Percentiles rank a stretch among this genome's conserved stretches.
Evolutionary conservation across 345 rosid genomes (phyloP).

Genomic region (Physaria fendleri): DNA sequence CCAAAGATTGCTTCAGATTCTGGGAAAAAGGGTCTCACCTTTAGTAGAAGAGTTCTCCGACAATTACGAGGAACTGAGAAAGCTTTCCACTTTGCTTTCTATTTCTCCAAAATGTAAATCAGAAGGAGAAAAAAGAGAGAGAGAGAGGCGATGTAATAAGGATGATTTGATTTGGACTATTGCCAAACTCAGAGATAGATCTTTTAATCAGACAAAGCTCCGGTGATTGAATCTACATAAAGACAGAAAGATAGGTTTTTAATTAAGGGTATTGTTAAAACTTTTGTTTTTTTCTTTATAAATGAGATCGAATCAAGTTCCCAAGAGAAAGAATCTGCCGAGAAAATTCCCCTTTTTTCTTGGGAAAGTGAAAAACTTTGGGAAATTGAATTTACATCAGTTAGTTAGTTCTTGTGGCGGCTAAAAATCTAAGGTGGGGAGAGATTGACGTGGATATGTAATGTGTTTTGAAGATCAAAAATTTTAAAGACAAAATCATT

Average conservation of each 20-base stretch:
- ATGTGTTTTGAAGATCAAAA: constrained; percentile 1
- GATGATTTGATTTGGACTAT: constrained; percentile 10
- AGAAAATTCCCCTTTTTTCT: constrained; percentile 13
- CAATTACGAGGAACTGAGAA: neutral
- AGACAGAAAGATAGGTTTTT: constrained; percentile 3
- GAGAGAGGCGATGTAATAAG: constrained; percentile 7
- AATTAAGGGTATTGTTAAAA: no score
- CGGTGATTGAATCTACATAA: constrained; percentile 21
- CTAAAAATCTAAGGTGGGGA: constrained; percentile 4
- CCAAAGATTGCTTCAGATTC: constrained; percentile 22
- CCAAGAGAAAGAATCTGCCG: constrained; percentile 17
- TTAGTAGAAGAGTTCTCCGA: constrained; percentile 12
- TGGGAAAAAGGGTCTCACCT: constrained; percentile 19
- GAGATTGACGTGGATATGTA: constrained; percentile 5
- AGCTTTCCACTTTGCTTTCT: neutral
- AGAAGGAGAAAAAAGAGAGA: constrained; percentile 4
- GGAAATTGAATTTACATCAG: neutral
- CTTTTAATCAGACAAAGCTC: neutral
- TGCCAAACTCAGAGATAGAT: constrained; percentile 18
- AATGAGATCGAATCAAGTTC: constrained; percentile 4
- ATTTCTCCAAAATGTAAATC: constrained; percentile 4
- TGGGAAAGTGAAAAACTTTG: neutral
- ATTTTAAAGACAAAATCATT: constrained; percentile 11
- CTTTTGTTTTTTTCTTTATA: neutral
- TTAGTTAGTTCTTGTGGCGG: constrained; percentile 7